These are phyloP conservation scores for Nannizziopsis barbatae DNA, from an alignment of 2,329 filamentous ascomycete species.

Conservation along the genomic window DNA sequence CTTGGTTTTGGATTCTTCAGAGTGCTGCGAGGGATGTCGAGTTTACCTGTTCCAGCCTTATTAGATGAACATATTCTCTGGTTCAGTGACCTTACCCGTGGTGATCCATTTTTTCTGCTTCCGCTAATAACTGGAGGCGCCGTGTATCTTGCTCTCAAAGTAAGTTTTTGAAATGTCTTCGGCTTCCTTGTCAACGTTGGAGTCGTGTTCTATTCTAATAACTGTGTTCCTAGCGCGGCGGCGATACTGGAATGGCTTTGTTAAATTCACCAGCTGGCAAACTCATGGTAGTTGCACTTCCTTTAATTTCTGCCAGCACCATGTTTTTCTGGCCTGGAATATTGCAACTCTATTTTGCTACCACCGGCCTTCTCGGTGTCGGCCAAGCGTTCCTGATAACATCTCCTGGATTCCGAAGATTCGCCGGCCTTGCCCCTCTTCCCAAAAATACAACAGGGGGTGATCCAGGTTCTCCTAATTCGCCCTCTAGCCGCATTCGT, in stretches of 20 bases:
- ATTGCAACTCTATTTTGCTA: constrained; percentile 53
- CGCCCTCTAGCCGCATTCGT: constrained; percentile 9
- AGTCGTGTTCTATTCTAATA: no score
- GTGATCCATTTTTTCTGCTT: constrained; percentile 68
- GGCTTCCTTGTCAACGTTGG: no score
- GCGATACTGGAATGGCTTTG: constrained; percentile 24
- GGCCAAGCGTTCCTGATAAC: constrained; percentile 40
- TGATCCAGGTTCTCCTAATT: neutral
- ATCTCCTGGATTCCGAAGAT: constrained; percentile 23
- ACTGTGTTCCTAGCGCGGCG: constrained; percentile 19
- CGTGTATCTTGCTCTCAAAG: constrained; percentile 50
- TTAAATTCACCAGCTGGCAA: constrained; percentile 17
- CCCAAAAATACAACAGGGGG: constrained; percentile 3
- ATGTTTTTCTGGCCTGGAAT: constrained; percentile 46
- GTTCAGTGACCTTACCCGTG: constrained; percentile 63
- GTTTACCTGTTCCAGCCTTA: constrained; percentile 69
- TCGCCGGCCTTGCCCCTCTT: constrained; percentile 21
- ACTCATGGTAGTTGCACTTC: constrained; percentile 36
- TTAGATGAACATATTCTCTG: constrained; percentile 61
- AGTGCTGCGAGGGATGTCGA: constrained; percentile 59
- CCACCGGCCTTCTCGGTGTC: constrained; percentile 28
- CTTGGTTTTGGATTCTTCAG: constrained; percentile 74
- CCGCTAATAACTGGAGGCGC: constrained; percentile 50
- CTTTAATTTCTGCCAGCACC: constrained; percentile 43
- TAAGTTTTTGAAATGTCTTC: constrained; percentile 32